These are phyloP conservation scores for Corymbia calophylla DNA, from an alignment of 441 rosid species.

Conservation along the genomic window DNA sequence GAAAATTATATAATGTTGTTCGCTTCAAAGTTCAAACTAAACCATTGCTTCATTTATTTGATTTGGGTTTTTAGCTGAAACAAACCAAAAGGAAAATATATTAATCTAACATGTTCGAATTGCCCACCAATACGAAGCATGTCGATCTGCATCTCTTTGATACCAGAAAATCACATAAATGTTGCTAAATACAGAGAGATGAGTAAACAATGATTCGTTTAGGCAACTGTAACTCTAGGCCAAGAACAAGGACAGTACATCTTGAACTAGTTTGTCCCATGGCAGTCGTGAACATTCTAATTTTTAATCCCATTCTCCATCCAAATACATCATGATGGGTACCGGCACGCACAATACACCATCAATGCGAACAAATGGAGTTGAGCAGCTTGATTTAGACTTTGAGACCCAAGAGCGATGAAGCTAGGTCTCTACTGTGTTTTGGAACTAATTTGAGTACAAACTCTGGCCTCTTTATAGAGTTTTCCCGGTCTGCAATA, in stretches of 20 bases:
- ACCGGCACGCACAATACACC: neutral
- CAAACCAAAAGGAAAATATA: neutral
- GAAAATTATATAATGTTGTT: neutral
- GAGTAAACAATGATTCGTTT: neutral
- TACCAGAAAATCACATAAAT: neutral
- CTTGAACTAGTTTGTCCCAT: neutral
- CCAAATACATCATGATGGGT: neutral
- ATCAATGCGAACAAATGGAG: neutral
- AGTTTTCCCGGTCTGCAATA: slow-evolving; percentile 50
- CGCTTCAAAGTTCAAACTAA: neutral
- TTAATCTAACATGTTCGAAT: neutral
- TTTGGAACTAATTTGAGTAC: slow-evolving; percentile 2
- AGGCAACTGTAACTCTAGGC: neutral
- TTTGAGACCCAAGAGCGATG: neutral
- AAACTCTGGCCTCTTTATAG: slow-evolving; percentile 49
- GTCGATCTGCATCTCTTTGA: neutral
- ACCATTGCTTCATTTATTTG: neutral
- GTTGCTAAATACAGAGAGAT: neutral
- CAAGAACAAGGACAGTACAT: neutral
- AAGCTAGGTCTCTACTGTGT: neutral
- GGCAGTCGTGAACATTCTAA: neutral
- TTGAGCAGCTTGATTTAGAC: neutral
- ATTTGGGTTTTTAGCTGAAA: neutral
- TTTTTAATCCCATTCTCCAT: neutral
- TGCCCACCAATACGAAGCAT: neutral